Base-by-base conservation (phyloP, 129 eudicot genomes). In the Tanacetum coccineum region DNA sequence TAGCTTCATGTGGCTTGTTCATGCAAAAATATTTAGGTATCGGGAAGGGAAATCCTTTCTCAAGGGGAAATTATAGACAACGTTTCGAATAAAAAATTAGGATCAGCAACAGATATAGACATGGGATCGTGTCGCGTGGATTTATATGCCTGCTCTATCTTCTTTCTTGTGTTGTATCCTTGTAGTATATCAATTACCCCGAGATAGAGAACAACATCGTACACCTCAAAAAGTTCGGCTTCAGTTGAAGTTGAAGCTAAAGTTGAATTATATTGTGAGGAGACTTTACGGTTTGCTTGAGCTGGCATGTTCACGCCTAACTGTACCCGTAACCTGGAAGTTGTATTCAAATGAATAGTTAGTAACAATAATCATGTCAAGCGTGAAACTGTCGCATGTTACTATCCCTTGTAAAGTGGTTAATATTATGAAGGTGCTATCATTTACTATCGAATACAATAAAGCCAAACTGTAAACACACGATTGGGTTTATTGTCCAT, bases 301-400 rank as follows among this genome's bases (percentile, higher is more conserved):
- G 96, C 90, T 36, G 96, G 96, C 96, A 89, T 89, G 86, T 89
- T 81, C 19, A 86, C 95, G 2, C 95, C 96, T 56, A 89, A 55
- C 49, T 89, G 95, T 62, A 89, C 88, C 46, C 84, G 76, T 61
- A 89, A 84, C 81, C 96, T 89, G 82, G 66, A 73, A 50, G 68
- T 20, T 30, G 45, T 45, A 11, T 63, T 45, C 6, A 26, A 44
- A 30, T 3, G 30, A 52, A 26, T 5, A 30, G 39, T 4, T 30
- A 30, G 39, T 30, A 70, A 18, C 28, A 14, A 17, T 9, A 8
- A 48, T 48, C 12, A 48, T 48, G 4, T 8, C 13, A 48, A 48
- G 17, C 13, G 1, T 48, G 17, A 48, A 30, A 30, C 39, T 30
- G 39, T 30, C 6, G 39, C 8, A 30, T 12, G 5, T 9, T 48